A percentile compares a stretch with the other conserved stretches of the same genome.
Conservation (phyloP, 2,329 filamentous ascomycete species). For the Stemphylium lycopersici region DNA sequence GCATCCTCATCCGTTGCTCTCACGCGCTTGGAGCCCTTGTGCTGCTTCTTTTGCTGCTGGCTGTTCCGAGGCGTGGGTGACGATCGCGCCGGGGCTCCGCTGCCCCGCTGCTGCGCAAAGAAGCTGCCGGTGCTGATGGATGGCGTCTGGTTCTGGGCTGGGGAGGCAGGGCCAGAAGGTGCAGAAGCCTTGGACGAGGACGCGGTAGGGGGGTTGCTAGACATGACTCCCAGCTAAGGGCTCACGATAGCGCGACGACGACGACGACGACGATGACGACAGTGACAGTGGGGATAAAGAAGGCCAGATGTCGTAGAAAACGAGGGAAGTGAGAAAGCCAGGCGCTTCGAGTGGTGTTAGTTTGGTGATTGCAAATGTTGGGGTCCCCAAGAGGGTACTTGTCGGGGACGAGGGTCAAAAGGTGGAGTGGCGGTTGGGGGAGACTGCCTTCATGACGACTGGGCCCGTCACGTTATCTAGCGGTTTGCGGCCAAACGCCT, state of each 20-base stretch:
- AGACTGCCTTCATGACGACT: slow-evolving; percentile 4
- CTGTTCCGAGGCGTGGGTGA: slow-evolving; percentile 69
- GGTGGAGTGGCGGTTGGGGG: slow-evolving; percentile 13
- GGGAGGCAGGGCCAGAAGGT: slow-evolving; percentile 48
- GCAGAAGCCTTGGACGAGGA: slow-evolving; percentile 51
- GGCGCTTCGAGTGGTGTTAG: background rate
- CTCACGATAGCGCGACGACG: slow-evolving; percentile 24
- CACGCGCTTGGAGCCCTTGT: slow-evolving; percentile 80
- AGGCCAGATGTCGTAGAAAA: background rate
- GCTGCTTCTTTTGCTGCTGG: slow-evolving; percentile 79
- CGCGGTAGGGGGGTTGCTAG: slow-evolving; percentile 52
- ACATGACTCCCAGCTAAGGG: slow-evolving; percentile 48
- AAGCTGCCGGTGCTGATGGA: slow-evolving; percentile 53
- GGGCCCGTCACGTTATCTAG: slow-evolving; percentile 1
- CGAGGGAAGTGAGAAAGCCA: background rate
- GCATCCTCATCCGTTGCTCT: slow-evolving; percentile 81
- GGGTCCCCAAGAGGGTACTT: slow-evolving; percentile 22
- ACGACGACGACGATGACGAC: slow-evolving; percentile 2
- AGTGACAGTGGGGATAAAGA: slow-evolving; percentile 2
- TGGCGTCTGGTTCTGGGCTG: slow-evolving; percentile 52
- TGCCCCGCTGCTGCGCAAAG: slow-evolving; percentile 52
- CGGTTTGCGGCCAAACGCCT: background rate
- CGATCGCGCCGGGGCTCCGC: slow-evolving; percentile 47
- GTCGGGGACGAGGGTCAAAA: slow-evolving; percentile 12
- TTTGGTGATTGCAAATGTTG: slow-evolving; percentile 5